Evolutionary conservation across 345 rosid species (phyloP).

Genomic region (Hibiscus tridactylites): DNA sequence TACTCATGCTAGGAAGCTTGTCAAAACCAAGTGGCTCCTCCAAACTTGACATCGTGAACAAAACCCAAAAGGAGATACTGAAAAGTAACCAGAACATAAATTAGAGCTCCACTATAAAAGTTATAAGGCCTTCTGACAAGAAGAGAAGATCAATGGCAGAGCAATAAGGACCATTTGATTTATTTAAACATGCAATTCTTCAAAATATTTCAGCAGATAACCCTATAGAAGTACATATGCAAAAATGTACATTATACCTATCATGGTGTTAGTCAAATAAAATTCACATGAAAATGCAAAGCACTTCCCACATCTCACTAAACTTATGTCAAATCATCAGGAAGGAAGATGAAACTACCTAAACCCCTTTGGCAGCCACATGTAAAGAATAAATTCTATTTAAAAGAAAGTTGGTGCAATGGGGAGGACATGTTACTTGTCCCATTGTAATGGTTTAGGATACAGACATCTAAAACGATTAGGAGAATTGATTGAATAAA

Average conservation of each 20-base stretch:
- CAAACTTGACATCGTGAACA: constrained; percentile 75
- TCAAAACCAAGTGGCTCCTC: constrained; percentile 86
- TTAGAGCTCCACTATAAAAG: constrained; percentile 15
- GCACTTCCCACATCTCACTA: background rate
- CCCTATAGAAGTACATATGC: background rate
- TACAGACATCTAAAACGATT: too few species aligned
- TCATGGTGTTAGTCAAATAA: background rate
- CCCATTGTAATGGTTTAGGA: background rate
- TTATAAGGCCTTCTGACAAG: constrained; percentile 9
- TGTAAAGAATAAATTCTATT: background rate
- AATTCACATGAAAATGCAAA: background rate
- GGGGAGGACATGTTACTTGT: background rate
- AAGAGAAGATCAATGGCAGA: constrained; percentile 12
- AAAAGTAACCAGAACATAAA: constrained; percentile 26
- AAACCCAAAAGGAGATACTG: constrained; percentile 23
- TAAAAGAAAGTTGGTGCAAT: background rate
- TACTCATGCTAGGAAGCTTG: constrained; percentile 88
- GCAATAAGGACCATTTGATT: constrained; percentile 16
- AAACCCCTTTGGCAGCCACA: background rate
- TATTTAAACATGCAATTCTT: constrained; percentile 13
- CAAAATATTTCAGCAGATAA: background rate
- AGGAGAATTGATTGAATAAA: too few species aligned
- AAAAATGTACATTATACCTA: background rate
- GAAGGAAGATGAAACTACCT: background rate
- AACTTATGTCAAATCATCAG: background rate